Base-by-base conservation (phyloP, 345 rosid species). In the Eucalyptus pauciflora region DNA sequence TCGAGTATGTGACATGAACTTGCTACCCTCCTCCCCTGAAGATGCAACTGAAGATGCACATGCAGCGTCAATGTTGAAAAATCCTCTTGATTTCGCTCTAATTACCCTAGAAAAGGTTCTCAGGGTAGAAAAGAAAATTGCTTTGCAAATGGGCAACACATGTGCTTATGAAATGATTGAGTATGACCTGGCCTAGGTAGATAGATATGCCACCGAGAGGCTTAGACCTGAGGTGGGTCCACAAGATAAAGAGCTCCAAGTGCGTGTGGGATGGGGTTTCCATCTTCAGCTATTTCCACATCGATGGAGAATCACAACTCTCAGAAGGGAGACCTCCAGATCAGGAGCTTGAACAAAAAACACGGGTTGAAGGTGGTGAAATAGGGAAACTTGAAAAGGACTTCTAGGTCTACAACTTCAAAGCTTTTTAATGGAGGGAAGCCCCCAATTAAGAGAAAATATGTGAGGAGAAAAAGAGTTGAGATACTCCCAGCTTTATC, bases 301-400 rank as follows among this genome's bases (percentile, higher is more conserved):
- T 25, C 16, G 87, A 60, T 60, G 31, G 67, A 60, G 8, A 13
- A 60, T 92, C 90, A 90, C 25, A 86, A 87, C 90, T 85, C 90
- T 88, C 92, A 89, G 25, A 86, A 89, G 83, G 93, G 87, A 86
- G 91, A 51, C 16, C 79, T 33, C 81, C 86, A 87, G 50, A 67
- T 27, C 50, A 86, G 80, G 88, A 93, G 92, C 37, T 87, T 90
- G 79, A 90, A 85, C 56, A 92, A 89, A 89, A 97, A 96, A 91
- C 97, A 95, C 88, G 92, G 98, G 90, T 97, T 97, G 4, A 97
- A 95, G 90, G 98, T 96, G 87, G 87, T 91, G 27, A 93, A 31
- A 50, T 97, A 96, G 90, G 93, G 88, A 79, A 95, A 94, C 87
- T 94, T 93, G 5, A 92, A 92, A 87, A 89, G 37, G 85, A 81